Evolutionary conservation across 805 yeast genomes (phyloP).

Genomic region (Myxozyma mucilagina): DNA sequence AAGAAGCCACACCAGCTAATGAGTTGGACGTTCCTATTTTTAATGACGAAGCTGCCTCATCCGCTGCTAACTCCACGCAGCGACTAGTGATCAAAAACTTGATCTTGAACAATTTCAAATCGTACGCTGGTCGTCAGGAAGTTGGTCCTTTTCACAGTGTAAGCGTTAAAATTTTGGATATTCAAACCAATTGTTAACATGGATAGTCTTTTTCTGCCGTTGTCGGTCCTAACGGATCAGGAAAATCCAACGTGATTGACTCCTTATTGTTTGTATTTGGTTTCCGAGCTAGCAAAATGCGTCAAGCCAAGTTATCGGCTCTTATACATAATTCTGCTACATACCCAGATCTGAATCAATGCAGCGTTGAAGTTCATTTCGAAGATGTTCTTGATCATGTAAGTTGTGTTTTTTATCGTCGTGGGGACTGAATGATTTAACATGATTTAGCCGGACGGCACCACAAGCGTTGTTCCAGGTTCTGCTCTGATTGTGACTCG

Average conservation of each 20-base stretch:
- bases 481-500: slow-evolving; percentile 72
- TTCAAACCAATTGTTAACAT: neutral
- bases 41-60: neutral
- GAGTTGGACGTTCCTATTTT: neutral
- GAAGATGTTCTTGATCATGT: slow-evolving; percentile 63
- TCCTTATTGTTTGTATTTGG: slow-evolving; percentile 96
- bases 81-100: slow-evolving; percentile 75
- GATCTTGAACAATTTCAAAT: slow-evolving; percentile 82
- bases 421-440: slow-evolving; percentile 31
- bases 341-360: slow-evolving; percentile 62
- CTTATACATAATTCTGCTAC: slow-evolving; percentile 87
- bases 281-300: slow-evolving; percentile 92
- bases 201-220: slow-evolving; percentile 93
- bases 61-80: slow-evolving; percentile 8
- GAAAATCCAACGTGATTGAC: slow-evolving; percentile 96
- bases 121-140: slow-evolving; percentile 89
- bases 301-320: slow-evolving; percentile 91
- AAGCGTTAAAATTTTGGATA: slow-evolving; percentile 17
- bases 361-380: slow-evolving; percentile 91
- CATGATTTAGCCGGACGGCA: slow-evolving; percentile 43
- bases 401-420: neutral
- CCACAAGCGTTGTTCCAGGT: slow-evolving; percentile 51
- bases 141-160: slow-evolving; percentile 85
- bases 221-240: slow-evolving; percentile 98
- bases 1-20: neutral